phyloP scores from a whole-genome alignment of 2,329 filamentous ascomycete species.

The Claviceps spartinae region DNA sequence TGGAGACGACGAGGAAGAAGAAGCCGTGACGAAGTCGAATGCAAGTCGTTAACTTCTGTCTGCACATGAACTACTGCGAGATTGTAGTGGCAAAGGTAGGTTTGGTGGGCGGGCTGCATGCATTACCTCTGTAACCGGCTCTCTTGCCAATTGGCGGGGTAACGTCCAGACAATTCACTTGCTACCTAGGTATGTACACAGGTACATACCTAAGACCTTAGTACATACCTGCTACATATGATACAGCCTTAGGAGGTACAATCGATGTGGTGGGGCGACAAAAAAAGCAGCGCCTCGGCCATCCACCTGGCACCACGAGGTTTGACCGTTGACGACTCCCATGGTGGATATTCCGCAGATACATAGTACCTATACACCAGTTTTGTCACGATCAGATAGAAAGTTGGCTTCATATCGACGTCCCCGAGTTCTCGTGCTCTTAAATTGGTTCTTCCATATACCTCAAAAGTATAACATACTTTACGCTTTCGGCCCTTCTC shows the following conservation, averaged over 20 bases:
- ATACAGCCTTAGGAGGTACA: neutral
- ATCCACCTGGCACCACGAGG: neutral
- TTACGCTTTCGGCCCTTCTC: neutral
- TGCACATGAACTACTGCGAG: neutral
- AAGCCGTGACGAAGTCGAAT: neutral
- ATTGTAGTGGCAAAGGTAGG: neutral
- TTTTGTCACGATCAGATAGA: neutral
- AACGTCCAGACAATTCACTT: slow-evolving; percentile 13
- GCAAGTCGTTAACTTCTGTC: neutral
- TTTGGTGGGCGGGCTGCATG: neutral
- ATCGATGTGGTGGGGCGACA: neutral
- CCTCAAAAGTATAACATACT: neutral
- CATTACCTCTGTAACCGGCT: neutral
- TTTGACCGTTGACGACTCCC: neutral
- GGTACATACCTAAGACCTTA: neutral
- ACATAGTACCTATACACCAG: neutral
- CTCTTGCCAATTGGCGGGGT: slow-evolving; percentile 23
- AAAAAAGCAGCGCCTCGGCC: neutral
- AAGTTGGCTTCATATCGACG: neutral
- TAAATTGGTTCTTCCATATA: neutral
- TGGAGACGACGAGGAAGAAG: neutral
- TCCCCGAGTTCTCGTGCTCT: neutral
- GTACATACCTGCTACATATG: neutral
- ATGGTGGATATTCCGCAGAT: neutral
- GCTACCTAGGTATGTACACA: neutral